Percentiles rank a stretch among this genome's conserved stretches.
Evolutionary conservation across 2,329 filamentous ascomycete species (phyloP).

Genomic region (Sporothrix luriei): DNA sequence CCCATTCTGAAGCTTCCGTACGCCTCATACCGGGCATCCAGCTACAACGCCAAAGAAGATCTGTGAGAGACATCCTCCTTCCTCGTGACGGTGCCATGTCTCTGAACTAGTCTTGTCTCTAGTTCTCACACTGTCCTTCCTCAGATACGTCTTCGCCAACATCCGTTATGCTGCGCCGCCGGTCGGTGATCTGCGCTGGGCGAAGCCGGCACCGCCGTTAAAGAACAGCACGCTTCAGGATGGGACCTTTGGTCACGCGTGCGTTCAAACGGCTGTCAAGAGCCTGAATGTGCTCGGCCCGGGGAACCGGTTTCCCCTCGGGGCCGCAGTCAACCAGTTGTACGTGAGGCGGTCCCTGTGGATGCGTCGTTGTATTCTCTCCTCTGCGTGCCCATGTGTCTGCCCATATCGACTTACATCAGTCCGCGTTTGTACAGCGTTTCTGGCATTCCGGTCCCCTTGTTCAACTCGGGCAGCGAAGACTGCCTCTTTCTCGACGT

Average conservation of each 20-base stretch:
- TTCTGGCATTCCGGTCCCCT: constrained; percentile 42
- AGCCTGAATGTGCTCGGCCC: constrained; percentile 42
- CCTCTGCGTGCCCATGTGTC: background rate
- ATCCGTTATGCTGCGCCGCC: constrained; percentile 51
- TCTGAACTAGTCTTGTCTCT: too few species aligned
- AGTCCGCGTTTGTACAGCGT: constrained; percentile 36
- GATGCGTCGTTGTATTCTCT: background rate
- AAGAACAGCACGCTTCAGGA: constrained; percentile 38
- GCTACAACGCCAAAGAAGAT: constrained; percentile 36
- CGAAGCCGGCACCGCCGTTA: constrained; percentile 46
- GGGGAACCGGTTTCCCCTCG: constrained; percentile 43
- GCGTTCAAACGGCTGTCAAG: constrained; percentile 38
- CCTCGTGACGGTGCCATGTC: too few species aligned
- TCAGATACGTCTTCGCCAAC: constrained; percentile 48
- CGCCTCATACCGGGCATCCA: constrained; percentile 37
- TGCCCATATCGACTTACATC: background rate
- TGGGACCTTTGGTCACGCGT: constrained; percentile 39
- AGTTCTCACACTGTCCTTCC: constrained; percentile 1
- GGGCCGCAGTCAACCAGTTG: constrained; percentile 44
- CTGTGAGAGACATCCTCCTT: constrained; percentile 33
- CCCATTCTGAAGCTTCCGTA: constrained; percentile 39
- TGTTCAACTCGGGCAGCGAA: constrained; percentile 43
- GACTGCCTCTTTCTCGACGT: constrained; percentile 56
- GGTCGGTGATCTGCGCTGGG: constrained; percentile 47
- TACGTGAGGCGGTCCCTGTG: constrained; percentile 31